A percentile compares a stretch with the other conserved stretches of the same genome.
Conservation (phyloP, 139 green algal species). For the Eudorina sp. region DNA sequence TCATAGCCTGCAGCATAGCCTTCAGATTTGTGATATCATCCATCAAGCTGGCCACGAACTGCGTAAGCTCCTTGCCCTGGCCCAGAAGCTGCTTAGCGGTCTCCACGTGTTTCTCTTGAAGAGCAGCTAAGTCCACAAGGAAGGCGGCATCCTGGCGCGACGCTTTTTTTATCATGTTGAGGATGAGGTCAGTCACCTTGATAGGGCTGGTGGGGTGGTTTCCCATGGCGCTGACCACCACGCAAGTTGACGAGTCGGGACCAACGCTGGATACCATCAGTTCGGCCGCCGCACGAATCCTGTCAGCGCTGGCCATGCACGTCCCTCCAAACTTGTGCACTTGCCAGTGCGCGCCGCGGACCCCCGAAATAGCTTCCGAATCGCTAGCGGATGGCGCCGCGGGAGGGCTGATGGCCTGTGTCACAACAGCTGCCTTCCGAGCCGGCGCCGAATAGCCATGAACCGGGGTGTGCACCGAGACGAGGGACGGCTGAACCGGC, state of each 20-base stretch:
- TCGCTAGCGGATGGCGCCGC: not conserved
- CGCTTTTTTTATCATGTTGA: constrained; percentile 88
- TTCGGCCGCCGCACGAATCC: constrained; percentile 84
- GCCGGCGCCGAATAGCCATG: not conserved
- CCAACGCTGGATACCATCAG: constrained; percentile 76
- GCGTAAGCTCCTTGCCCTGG: constrained; percentile 67
- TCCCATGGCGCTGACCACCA: constrained; percentile 92
- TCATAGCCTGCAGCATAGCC: constrained; percentile 94
- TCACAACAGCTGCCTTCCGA: not conserved
- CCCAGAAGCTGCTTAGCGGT: constrained; percentile 89
- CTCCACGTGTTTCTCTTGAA: constrained; percentile 94
- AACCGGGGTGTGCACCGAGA: not conserved
- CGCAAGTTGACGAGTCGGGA: constrained; percentile 67
- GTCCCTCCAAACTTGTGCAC: constrained; percentile 98
- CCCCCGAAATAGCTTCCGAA: not conserved
- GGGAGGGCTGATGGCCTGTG: not conserved
- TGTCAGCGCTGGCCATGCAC: constrained; percentile 91
- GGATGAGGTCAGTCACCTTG: constrained; percentile 95
- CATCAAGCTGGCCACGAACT: constrained; percentile 84
- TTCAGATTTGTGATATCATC: constrained; percentile 94
- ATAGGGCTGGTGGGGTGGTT: constrained; percentile 73
- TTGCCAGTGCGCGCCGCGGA: constrained; percentile 66
- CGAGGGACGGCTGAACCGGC: not conserved
- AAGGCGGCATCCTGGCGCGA: constrained; percentile 79
- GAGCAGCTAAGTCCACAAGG: constrained; percentile 84